A percentile compares a stretch with the other conserved stretches of the same genome.
Evolutionary conservation across 2,329 filamentous ascomycete genomes (phyloP).

Genomic region (Colletotrichum lini): DNA sequence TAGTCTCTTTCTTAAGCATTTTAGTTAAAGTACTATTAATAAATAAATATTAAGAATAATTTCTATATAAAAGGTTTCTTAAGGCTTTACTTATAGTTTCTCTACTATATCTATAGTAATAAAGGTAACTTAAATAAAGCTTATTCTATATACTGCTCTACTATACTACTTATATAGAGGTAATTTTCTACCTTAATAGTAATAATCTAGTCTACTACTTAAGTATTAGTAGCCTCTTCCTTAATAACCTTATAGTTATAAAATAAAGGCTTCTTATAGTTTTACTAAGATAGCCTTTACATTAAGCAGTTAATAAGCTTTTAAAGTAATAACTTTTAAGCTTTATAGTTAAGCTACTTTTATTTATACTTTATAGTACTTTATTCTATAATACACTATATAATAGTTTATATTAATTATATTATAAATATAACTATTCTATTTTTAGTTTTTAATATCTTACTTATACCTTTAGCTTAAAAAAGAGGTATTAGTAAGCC

Average conservation of each 20-base stretch:
- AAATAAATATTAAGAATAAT: neutral
- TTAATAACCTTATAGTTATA: conserved; percentile 1
- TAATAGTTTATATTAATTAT: too few relatives aligned
- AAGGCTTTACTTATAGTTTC: neutral
- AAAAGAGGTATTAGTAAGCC: too few relatives aligned
- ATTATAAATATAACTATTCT: too few relatives aligned
- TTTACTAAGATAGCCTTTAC: rapidly evolving
- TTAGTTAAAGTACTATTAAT: neutral
- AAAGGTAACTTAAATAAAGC: neutral
- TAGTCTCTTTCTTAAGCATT: neutral
- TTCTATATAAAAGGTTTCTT: rapidly evolving
- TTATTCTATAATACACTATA: too few relatives aligned
- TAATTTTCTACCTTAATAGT: neutral
- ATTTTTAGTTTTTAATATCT: too few relatives aligned
- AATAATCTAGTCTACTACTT: neutral
- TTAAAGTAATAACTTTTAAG: neutral
- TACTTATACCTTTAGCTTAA: too few relatives aligned
- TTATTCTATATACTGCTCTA: neutral
- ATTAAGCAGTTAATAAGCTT: neutral
- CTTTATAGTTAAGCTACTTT: too few relatives aligned
- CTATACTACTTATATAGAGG: neutral
- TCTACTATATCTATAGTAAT: neutral
- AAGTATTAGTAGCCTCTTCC: neutral
- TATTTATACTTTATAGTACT: too few relatives aligned
- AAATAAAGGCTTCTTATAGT: neutral